phyloP scores from a whole-genome alignment of 2,329 filamentous ascomycete species.

The Penicillium sp. region DNA sequence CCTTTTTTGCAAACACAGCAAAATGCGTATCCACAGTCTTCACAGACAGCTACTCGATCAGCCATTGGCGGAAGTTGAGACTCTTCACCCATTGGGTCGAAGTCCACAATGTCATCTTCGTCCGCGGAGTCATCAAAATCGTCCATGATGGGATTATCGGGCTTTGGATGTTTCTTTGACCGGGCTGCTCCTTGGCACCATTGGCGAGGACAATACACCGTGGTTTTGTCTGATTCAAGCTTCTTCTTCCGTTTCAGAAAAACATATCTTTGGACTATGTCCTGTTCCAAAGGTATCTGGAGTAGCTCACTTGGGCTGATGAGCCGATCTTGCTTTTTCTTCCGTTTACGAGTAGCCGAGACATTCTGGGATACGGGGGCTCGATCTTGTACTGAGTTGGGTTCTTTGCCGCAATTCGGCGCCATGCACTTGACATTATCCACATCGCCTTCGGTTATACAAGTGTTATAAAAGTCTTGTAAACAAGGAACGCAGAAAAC shows the following conservation, averaged over 20 bases:
- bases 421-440: conserved; percentile 73
- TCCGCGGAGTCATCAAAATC: conserved; percentile 46
- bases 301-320: conserved; percentile 80
- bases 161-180: conserved; percentile 69
- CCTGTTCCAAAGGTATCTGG: conserved; percentile 67
- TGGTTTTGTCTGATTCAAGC: conserved; percentile 85
- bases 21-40: conserved; percentile 86
- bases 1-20: conserved; percentile 69
- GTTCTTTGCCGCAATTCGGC: conserved; percentile 70
- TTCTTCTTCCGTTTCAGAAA: conserved; percentile 87
- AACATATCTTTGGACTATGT: conserved; percentile 79
- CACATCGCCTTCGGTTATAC: conserved; percentile 81
- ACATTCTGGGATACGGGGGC: conserved; percentile 1
- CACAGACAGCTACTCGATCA: conserved; percentile 77
- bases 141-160: conserved; percentile 59
- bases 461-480: conserved; percentile 82
- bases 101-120: conserved; percentile 39
- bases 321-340: conserved; percentile 60
- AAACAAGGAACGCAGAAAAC: conserved; percentile 89
- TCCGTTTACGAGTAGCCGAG: conserved; percentile 28
- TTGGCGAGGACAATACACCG: conserved; percentile 83
- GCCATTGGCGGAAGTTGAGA: conserved; percentile 45
- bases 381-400: conserved; percentile 24
- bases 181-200: conserved; percentile 90
- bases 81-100: conserved; percentile 44